phyloP scores from a whole-genome alignment of 768 basidiomycete genomes.

The Exidia glandulosa region DNA sequence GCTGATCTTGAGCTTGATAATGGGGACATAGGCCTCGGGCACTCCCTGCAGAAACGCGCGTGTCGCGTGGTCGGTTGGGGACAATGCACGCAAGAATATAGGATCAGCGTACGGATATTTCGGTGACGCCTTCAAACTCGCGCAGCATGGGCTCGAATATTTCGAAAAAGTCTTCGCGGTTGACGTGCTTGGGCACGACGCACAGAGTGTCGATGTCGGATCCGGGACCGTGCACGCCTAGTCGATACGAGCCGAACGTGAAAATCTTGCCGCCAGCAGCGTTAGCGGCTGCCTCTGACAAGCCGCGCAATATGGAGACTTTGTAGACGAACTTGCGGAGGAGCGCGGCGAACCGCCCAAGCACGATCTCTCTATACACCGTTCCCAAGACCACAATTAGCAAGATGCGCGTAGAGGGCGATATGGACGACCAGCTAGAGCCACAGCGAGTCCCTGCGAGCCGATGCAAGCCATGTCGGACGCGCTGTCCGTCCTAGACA shows the following conservation, averaged over 20 bases:
- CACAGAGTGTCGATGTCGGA: constrained; percentile 97
- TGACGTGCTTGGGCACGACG: constrained; percentile 94
- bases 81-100: not conserved
- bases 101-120: constrained; percentile 66
- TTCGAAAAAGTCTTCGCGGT: constrained; percentile 91
- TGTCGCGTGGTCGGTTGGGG: not conserved
- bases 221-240: constrained; percentile 94
- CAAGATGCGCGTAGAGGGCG: not conserved
- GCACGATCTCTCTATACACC: constrained; percentile 68
- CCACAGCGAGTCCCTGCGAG: not conserved
- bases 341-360: constrained; percentile 78
- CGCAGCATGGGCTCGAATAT: constrained; percentile 83
- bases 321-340: constrained; percentile 89
- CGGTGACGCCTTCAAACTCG: constrained; percentile 69
- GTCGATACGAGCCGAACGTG: constrained; percentile 95
- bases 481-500: not conserved
- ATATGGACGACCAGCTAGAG: not conserved
- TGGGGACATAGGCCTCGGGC: constrained; percentile 92
- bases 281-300: constrained; percentile 78
- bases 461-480: not conserved
- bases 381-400: not conserved
- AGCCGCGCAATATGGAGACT: constrained; percentile 64
- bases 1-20: constrained; percentile 82
- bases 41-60: constrained; percentile 66
- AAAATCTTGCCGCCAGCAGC: constrained; percentile 97